phyloP scores from a whole-genome alignment of 1,284 basidiomycete species.

The Ganoderma resinaceum region DNA sequence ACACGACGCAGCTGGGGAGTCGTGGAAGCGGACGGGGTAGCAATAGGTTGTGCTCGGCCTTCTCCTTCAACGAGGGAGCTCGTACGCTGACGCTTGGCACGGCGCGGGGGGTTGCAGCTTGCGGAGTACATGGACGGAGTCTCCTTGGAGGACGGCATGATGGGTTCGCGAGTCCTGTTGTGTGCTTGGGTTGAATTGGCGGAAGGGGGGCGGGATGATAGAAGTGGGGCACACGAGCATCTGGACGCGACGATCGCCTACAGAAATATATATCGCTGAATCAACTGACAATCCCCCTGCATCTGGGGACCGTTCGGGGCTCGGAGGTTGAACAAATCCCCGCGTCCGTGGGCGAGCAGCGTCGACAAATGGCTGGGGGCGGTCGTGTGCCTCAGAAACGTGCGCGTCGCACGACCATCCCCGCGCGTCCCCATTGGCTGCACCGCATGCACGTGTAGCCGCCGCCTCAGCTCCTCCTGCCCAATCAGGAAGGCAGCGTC shows the following conservation, averaged over 20 bases:
- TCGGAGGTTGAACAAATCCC: constrained; percentile 8
- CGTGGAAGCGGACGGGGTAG: constrained; percentile 24
- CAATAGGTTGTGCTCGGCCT: constrained; percentile 10
- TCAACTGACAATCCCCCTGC: not conserved
- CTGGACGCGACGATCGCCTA: constrained; percentile 10
- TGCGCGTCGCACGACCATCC: constrained; percentile 45
- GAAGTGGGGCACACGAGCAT: constrained; percentile 33
- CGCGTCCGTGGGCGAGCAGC: constrained; percentile 21
- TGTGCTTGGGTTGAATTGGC: not conserved
- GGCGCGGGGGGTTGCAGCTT: constrained; percentile 63
- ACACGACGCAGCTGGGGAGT: constrained; percentile 19
- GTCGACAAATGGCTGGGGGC: constrained; percentile 29
- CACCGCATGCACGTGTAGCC: constrained; percentile 39
- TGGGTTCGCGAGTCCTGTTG: constrained; percentile 11
- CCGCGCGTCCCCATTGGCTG: constrained; percentile 37
- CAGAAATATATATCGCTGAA: constrained; percentile 13
- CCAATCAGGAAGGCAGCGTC: constrained; percentile 32
- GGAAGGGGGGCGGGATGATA: constrained; percentile 3
- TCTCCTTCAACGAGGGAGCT: constrained; percentile 20
- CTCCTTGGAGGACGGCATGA: constrained; percentile 33
- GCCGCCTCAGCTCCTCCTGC: constrained; percentile 19
- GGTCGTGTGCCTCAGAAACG: constrained; percentile 38
- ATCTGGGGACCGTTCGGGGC: constrained; percentile 11
- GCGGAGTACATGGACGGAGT: constrained; percentile 47
- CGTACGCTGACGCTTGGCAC: constrained; percentile 55